Conservation (phyloP, 1,284 basidiomycete species). For the Malassezia pachydermatis region DNA sequence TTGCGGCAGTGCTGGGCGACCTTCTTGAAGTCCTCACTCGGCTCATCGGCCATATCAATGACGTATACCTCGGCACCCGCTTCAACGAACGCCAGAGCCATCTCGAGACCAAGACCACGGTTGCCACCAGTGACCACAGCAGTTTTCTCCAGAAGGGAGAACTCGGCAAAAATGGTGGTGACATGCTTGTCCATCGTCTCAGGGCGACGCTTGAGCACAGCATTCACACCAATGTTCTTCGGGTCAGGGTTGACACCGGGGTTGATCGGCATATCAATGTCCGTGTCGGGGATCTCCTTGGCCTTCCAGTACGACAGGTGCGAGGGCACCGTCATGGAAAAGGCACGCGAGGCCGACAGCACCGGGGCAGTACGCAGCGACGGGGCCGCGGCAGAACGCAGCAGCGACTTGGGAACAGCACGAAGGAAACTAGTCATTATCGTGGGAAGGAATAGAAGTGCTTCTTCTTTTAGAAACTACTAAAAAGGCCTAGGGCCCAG, state of each 20-base stretch:
- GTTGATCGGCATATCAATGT: slow-evolving; percentile 22
- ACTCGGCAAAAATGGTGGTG: slow-evolving; percentile 58
- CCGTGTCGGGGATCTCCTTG: not conserved
- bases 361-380: not conserved
- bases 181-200: slow-evolving; percentile 37
- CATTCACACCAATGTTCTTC: slow-evolving; percentile 45
- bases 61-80: slow-evolving; percentile 69
- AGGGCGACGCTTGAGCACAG: slow-evolving; percentile 37
- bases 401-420: not conserved
- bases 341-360: not conserved
- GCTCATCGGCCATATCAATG: slow-evolving; percentile 60
- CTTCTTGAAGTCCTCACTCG: slow-evolving; percentile 59
- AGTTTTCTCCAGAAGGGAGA: slow-evolving; percentile 63
- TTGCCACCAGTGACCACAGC: slow-evolving; percentile 58
- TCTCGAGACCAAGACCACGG: slow-evolving; percentile 70
- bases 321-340: slow-evolving; percentile 1
- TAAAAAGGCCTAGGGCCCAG: too few species aligned
- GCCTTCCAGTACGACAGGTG: slow-evolving; percentile 6
- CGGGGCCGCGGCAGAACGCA: not conserved
- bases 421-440: too few species aligned
- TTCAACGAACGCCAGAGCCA: slow-evolving; percentile 66
- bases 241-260: slow-evolving; percentile 39
- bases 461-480: too few species aligned
- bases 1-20: slow-evolving; percentile 49
- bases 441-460: too few species aligned